Evolutionary conservation across 345 rosid species (phyloP).

Genomic region (Microcos paniculata): DNA sequence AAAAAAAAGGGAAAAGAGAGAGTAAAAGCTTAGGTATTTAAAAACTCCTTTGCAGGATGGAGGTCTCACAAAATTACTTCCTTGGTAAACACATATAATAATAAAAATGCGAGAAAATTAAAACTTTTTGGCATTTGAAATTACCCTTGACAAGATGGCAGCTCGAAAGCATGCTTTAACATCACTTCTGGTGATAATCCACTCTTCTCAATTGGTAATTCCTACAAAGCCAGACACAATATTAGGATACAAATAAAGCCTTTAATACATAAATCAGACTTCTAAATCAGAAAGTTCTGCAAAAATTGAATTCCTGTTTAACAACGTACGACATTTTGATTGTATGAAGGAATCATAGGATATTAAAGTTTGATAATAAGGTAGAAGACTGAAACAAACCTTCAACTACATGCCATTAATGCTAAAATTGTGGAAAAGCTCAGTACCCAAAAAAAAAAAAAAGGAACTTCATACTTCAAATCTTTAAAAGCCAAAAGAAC

Average conservation of each 20-base stretch:
- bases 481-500: conserved; percentile 1
- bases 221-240: conserved; percentile 30
- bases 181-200: conserved; percentile 47
- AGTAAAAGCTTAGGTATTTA: conserved; percentile 4
- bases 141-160: conserved; percentile 67
- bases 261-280: background rate
- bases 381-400: background rate
- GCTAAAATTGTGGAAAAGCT: background rate
- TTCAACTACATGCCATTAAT: conserved; percentile 1
- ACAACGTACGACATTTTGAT: background rate
- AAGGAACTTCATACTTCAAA: background rate
- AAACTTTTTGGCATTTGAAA: conserved; percentile 6
- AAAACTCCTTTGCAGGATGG: conserved; percentile 62
- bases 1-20: conserved; percentile 10
- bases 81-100: background rate
- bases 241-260: background rate
- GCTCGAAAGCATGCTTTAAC: conserved; percentile 50
- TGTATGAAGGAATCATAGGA: background rate
- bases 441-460: background rate
- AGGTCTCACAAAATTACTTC: conserved; percentile 35
- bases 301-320: background rate
- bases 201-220: conserved; percentile 34
- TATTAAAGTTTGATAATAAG: background rate
- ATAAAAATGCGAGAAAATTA: background rate
- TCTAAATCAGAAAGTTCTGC: background rate